These are phyloP conservation scores for Mesembryanthemum crystallinum DNA, from an alignment of 148 eudicot species.

Conservation along the genomic window DNA sequence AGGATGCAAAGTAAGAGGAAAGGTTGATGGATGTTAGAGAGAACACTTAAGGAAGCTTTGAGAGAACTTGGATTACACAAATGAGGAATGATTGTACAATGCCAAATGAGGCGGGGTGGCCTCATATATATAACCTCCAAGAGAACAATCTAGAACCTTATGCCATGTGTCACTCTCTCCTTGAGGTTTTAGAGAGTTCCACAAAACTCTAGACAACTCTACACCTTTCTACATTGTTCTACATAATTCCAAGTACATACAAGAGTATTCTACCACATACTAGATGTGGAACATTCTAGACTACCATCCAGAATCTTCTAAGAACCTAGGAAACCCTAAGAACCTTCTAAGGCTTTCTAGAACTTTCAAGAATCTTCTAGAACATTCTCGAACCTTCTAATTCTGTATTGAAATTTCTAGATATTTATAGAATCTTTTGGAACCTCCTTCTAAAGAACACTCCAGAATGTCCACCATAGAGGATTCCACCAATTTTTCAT, in stretches of 20 bases:
- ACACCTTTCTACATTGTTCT: background rate
- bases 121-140: background rate
- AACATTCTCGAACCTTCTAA: too few relatives aligned
- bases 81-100: background rate
- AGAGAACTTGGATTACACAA: background rate
- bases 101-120: background rate
- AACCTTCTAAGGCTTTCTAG: too few relatives aligned
- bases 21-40: background rate
- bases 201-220: too few relatives aligned
- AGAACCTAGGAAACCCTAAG: too few relatives aligned
- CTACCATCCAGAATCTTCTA: too few relatives aligned
- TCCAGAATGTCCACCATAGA: too few relatives aligned
- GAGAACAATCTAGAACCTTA: background rate
- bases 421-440: too few relatives aligned
- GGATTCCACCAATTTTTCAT: too few relatives aligned
- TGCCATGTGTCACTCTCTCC: background rate
- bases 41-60: background rate
- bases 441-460: too few relatives aligned
- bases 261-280: background rate
- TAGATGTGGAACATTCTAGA: too few relatives aligned
- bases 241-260: background rate
- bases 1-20: background rate
- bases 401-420: too few relatives aligned
- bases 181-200: background rate
- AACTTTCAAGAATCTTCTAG: too few relatives aligned